Conservation (phyloP, 495 filamentous ascomycete species). For the Annulohypoxylon bovei region DNA sequence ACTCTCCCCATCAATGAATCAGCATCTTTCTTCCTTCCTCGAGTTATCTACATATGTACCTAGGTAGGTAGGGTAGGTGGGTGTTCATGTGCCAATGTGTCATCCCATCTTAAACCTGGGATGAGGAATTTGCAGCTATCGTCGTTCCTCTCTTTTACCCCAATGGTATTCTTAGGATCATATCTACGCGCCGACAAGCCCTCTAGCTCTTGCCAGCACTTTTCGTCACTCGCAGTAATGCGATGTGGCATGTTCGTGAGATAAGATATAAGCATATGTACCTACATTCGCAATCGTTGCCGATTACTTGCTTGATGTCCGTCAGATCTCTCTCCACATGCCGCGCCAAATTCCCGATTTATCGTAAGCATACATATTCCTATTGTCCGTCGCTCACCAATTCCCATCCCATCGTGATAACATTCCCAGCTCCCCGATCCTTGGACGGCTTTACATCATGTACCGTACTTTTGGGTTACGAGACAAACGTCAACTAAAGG, state of each 20-base stretch:
- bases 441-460: not conserved
- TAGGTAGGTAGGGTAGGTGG: not conserved
- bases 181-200: constrained; percentile 43
- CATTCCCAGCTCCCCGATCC: not conserved
- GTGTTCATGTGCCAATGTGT: constrained; percentile 17
- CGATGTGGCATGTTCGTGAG: constrained; percentile 23
- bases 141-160: constrained; percentile 38
- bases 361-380: not conserved
- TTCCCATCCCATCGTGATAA: constrained; percentile 12
- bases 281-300: constrained; percentile 5
- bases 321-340: constrained; percentile 21
- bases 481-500: constrained; percentile 4
- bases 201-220: constrained; percentile 27
- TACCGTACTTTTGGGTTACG: not conserved
- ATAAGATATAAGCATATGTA: constrained; percentile 6
- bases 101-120: constrained; percentile 28
- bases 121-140: constrained; percentile 33
- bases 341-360: not conserved
- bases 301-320: constrained; percentile 14
- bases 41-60: not conserved
- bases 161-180: constrained; percentile 30
- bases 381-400: constrained; percentile 7
- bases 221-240: constrained; percentile 34
- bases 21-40: not conserved
- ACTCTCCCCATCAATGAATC: constrained; percentile 18